A percentile compares a stretch with the other conserved stretches of the same genome.
Evolutionary conservation across 2,329 filamentous ascomycete species (phyloP).

Genomic region (Xylaria hypoxylon): DNA sequence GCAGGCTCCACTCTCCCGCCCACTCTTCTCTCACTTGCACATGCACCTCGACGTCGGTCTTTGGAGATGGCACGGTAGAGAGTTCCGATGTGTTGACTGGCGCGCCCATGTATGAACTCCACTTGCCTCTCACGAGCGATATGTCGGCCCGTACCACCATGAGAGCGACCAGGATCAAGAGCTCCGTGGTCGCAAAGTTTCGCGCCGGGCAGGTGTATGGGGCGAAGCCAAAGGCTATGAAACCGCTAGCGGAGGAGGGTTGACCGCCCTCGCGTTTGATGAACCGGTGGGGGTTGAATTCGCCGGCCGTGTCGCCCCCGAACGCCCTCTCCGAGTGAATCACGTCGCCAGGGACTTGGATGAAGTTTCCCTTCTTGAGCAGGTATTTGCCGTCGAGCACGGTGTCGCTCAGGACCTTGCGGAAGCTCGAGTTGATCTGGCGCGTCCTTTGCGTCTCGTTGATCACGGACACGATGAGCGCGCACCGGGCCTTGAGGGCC

Average conservation of each 20-base stretch:
- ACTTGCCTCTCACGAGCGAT: constrained; percentile 26
- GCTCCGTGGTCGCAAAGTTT: constrained; percentile 47
- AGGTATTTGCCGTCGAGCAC: constrained; percentile 50
- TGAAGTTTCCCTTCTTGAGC: constrained; percentile 50
- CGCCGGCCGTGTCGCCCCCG: constrained; percentile 48
- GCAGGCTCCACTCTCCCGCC: constrained; percentile 23
- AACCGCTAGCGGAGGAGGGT: constrained; percentile 42
- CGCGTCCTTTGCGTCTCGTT: constrained; percentile 53
- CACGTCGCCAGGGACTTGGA: constrained; percentile 48
- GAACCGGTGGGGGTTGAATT: constrained; percentile 24
- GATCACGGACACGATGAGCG: constrained; percentile 52
- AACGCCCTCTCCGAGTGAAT: constrained; percentile 44
- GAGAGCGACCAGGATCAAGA: constrained; percentile 45
- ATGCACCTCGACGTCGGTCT: constrained; percentile 21
- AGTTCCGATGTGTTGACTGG: constrained; percentile 22
- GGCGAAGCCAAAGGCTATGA: constrained; percentile 35
- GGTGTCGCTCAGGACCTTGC: constrained; percentile 50
- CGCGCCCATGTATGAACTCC: constrained; percentile 21
- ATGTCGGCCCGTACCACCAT: constrained; percentile 43
- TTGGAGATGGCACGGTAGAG: constrained; percentile 23
- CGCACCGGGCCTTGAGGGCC: constrained; percentile 51
- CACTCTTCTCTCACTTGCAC: constrained; percentile 17
- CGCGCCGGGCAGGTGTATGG: constrained; percentile 48
- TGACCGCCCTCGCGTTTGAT: not conserved
- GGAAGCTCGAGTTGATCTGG: constrained; percentile 45